Base-by-base conservation (phyloP, 495 filamentous ascomycete species). In the Apodospora peruviana region DNA sequence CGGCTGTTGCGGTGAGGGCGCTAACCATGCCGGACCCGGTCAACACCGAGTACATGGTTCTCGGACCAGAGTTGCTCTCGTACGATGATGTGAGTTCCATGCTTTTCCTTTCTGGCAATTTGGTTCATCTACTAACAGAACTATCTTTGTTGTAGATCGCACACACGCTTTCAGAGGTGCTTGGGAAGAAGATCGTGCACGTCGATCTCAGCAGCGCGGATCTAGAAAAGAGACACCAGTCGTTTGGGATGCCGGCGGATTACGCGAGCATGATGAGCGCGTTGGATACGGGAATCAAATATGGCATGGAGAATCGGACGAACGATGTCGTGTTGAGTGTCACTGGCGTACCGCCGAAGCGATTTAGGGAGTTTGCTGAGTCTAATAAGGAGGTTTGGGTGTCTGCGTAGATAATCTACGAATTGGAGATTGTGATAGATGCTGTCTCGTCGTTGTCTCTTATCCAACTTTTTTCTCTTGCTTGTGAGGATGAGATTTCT, bases 21-120 rank as follows among this genome's bases (percentile, higher is more conserved):
- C 52, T 79, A 39, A 77, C 69, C 7, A 59, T 62, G 16, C 25
- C 52, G 38, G 53, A 62, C n/a, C 46, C 70, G 11, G 64, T 66
- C 16, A 76, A 77, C 45, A 68, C 64, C 0, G 75, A 76, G 38
- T 66, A 67, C 47, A 5, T 68, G 14, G 48, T 79, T 14, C 49
- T 79, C 4, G 76, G 76, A 5, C 60, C 72, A 1, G 73, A 78
- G 47, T 43, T 75, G 38, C 51, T 77, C 1, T 61, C 62, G 1
- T 75, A 77, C 46, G 56, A 55, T 42, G 69, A 79, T 12, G 76
- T 77, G 56, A 45, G 68, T 52, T n/a, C 24, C 11, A 0, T 42
- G 14, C 39, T 40, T 19, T 7, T 18, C 18, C 11, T 21, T 21
- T 40, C 35, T 37, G 4, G 4, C 4, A 14, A 16, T 37, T 37